Evolutionary conservation across 805 yeast species (phyloP).

Genomic region (Candida piceae): DNA sequence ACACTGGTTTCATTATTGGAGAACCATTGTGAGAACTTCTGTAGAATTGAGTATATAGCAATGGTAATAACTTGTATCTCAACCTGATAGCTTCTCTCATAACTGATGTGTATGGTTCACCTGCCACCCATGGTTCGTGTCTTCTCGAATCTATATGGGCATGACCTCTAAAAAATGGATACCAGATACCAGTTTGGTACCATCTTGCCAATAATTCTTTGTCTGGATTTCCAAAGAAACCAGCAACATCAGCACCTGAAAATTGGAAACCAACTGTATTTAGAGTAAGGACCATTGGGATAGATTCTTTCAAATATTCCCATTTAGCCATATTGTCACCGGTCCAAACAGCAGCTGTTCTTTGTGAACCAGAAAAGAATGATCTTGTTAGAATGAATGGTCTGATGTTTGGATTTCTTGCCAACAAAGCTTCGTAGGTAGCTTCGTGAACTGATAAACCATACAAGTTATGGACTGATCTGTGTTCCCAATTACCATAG

Average conservation of each 20-base stretch:
- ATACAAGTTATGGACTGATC: slow-evolving; percentile 83
- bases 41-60: slow-evolving; percentile 74
- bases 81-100: slow-evolving; percentile 68
- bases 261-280: slow-evolving; percentile 86
- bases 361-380: slow-evolving; percentile 86
- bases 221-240: slow-evolving; percentile 88
- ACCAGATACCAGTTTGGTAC: slow-evolving; percentile 95
- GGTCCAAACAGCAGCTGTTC: slow-evolving; percentile 93
- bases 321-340: slow-evolving; percentile 95
- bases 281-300: slow-evolving; percentile 83
- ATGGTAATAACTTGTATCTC: slow-evolving; percentile 74
- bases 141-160: slow-evolving; percentile 92
- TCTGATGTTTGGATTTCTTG: slow-evolving; percentile 50
- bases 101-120: slow-evolving; percentile 62
- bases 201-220: slow-evolving; percentile 80
- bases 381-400: slow-evolving; percentile 89
- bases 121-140: slow-evolving; percentile 87
- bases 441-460: slow-evolving; percentile 79
- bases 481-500: slow-evolving; percentile 78
- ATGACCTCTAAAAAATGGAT: slow-evolving; percentile 95
- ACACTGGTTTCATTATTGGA: slow-evolving; percentile 69
- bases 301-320: slow-evolving; percentile 75
- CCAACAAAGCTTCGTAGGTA: slow-evolving; percentile 60
- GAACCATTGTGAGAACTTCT: slow-evolving; percentile 54
- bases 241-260: slow-evolving; percentile 96